Base-by-base conservation (phyloP, 176 grass and related monocot genomes). In the Guadua angustifolia region DNA sequence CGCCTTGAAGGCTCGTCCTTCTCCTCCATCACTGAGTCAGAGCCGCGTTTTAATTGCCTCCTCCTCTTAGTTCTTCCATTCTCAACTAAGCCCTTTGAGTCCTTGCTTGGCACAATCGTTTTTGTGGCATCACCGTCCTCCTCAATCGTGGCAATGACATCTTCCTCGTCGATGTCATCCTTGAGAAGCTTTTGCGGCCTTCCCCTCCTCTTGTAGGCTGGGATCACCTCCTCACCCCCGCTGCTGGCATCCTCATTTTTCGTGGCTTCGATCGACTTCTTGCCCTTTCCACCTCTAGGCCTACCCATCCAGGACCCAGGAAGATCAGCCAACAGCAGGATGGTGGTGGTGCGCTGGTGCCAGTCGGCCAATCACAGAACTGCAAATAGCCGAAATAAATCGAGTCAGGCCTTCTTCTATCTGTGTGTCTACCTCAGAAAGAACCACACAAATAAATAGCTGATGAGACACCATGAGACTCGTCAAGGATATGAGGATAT, bases 221-320 rank as follows among this genome's bases (percentile, higher is more conserved):
- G 85, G 16, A 86, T 86, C 38, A 85, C 57, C 74, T 93, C 95
- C 83, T 98, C 95, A 17, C 43, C 89, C 5, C 85, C 91, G 79
- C 90, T 93, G 49, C 88, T 84, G 14, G 80, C 64, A 49, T 97
- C 92, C 4, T 93, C 91, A 40, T 25, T 72, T 56, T 88, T 84
- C 19, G 62, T 70, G 10, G 78, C 56, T 36, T 89, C 32, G 18
- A 85, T 94, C 29, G 81, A 75, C 62, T 86, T 89, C 75, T 90
- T 95, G 24, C 77, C 87, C 68, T 90, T 98, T 21, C 91, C 95
- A 43, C 84, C 90, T 69, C 87, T 90, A 29, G 85, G 82, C 84
- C 93, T 93, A 15, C 96, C 96, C 96, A 98, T 98, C 62, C 16
- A 26, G 66, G 44, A 71, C 35, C 63, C 61, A 69, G 61, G 60